Conservation (phyloP, 305 asterid genomes). For the Rubia balearica region DNA sequence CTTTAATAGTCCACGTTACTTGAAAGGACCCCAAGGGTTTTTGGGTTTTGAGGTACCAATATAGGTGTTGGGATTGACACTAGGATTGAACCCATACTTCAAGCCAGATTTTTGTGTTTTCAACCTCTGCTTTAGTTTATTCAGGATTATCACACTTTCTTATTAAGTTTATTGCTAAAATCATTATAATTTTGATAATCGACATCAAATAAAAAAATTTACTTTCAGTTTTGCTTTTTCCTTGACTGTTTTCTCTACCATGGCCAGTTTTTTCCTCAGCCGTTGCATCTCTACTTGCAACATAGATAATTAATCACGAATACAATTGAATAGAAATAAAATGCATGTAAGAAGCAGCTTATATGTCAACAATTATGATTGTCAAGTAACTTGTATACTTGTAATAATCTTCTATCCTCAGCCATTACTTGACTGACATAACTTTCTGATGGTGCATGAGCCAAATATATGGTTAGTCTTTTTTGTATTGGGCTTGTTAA, state of each 20-base stretch:
- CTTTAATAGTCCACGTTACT: slow-evolving; percentile 40
- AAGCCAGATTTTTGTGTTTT: slow-evolving; percentile 75
- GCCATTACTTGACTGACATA: slow-evolving; percentile 96
- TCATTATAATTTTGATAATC: background rate
- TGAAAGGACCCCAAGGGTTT: slow-evolving; percentile 54
- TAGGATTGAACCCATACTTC: slow-evolving; percentile 31
- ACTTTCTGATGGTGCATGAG: slow-evolving; percentile 33
- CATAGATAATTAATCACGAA: slow-evolving; percentile 13
- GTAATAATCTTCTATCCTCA: slow-evolving; percentile 73
- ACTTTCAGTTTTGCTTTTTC: slow-evolving; percentile 87
- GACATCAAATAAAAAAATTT: slow-evolving; percentile 6
- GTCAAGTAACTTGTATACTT: slow-evolving; percentile 13
- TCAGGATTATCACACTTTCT: slow-evolving; percentile 31
- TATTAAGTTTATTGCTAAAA: background rate
- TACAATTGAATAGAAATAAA: background rate
- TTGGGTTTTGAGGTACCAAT: slow-evolving; percentile 41
- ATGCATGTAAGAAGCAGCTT: background rate
- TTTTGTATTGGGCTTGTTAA: too few relatives aligned
- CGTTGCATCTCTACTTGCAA: slow-evolving; percentile 76
- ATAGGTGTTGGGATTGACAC: slow-evolving; percentile 16
- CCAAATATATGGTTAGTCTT: too few relatives aligned
- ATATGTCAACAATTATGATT: background rate
- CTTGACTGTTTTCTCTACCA: slow-evolving; percentile 69
- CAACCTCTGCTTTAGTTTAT: slow-evolving; percentile 76
- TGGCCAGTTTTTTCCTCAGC: slow-evolving; percentile 56